Base-by-base conservation (phyloP, 108 stramenopile genomes). In the Nitzschia inconspicua region DNA sequence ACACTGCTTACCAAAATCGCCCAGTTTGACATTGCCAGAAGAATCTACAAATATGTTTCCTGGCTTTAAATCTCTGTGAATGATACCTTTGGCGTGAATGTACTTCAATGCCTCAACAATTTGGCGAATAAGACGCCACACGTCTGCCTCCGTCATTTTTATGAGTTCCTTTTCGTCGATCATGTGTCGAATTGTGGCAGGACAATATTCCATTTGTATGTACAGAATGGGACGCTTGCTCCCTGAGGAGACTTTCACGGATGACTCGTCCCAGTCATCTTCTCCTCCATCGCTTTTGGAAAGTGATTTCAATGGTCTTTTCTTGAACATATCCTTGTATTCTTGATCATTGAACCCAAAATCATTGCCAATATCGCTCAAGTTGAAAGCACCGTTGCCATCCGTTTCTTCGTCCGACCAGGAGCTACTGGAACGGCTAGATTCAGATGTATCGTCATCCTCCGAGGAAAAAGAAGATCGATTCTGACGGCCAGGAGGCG, bases 1-100 rank as follows among this genome's bases (percentile, higher is more conserved):
- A n/a, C n/a, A n/a, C n/a, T n/a, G n/a, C n/a, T n/a, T n/a, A 4
- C 91, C 91, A 51, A 92, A 92, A 56, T 92, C 91, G 1, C 91
- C 91, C 8, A 88, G 63, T 16, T 72, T 53, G 41, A 88, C 68
- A 42, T 85, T 76, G 1, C 69, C 71, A 23, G 77, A 70, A 0
- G 65, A 71, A 46, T 85, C 88, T 14, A 85, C 16, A 51, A 88
- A 88, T 46, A 88, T 80, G 53, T 82, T 88, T 14, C 76, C 78
- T 13, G 72, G 72, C 51, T 80, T 77, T 68, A 89, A 39, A 57
- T 86, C 89, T 13, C 86, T 67, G 65, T 86, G 86, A 30, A 89
- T 86, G 30, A 88, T 71, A 16, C 78, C 63, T 19, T 57, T 61
- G 14, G 69, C 54, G 58, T 92, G 91, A 25, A 92, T 82, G 51